These are phyloP conservation scores for Luvunga scandens DNA, from an alignment of 345 rosid species.

Conservation along the genomic window DNA sequence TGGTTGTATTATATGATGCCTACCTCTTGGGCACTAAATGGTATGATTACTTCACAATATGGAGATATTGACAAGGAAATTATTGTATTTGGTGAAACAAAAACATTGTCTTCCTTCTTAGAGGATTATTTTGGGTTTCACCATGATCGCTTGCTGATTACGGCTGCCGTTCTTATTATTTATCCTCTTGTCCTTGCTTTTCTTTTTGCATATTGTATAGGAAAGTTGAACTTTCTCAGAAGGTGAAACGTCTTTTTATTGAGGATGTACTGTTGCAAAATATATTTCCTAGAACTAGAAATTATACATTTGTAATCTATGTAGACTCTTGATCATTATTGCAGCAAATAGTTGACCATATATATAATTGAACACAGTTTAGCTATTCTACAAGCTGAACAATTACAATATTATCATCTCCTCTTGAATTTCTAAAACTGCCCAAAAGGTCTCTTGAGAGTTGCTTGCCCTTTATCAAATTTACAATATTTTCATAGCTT, in stretches of 20 bases:
- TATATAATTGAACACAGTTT: too few species aligned
- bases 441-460: too few species aligned
- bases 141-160: constrained; percentile 31
- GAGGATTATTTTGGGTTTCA: constrained; percentile 57
- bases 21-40: constrained; percentile 69
- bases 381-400: too few species aligned
- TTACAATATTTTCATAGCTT: too few species aligned
- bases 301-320: too few species aligned
- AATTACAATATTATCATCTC: too few species aligned
- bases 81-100: constrained; percentile 44
- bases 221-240: constrained; percentile 55
- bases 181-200: constrained; percentile 57
- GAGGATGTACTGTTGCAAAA: neutral
- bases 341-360: too few species aligned
- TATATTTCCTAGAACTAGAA: neutral
- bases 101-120: constrained; percentile 41
- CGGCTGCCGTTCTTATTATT: constrained; percentile 36
- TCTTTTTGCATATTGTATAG: constrained; percentile 55
- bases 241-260: constrained; percentile 30
- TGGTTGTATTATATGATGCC: constrained; percentile 68
- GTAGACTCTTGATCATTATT: too few species aligned
- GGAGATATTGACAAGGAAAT: constrained; percentile 56
- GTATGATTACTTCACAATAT: constrained; percentile 64
- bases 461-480: neutral
- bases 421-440: too few species aligned